Conservation (phyloP, 176 grass and related monocot species). For the Calamus simplicifolius region DNA sequence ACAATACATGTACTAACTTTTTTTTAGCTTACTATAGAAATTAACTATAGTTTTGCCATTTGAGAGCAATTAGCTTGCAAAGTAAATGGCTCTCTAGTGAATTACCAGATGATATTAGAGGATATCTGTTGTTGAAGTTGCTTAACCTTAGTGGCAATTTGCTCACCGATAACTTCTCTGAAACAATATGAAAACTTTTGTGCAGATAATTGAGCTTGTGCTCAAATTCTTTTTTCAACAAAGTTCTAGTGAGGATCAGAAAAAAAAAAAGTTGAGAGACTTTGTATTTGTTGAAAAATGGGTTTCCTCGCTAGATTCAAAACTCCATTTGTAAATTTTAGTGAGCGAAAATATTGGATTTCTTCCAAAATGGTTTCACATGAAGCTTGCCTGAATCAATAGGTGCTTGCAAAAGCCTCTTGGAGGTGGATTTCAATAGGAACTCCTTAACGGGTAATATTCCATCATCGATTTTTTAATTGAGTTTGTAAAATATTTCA, state of each 20-base stretch:
- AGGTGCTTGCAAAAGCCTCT: conserved; percentile 42
- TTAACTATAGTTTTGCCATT: too few relatives aligned
- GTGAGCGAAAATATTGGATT: conserved; percentile 8
- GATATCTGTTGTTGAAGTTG: too few relatives aligned
- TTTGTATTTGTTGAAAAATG: conserved; percentile 66
- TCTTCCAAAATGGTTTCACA: neutral
- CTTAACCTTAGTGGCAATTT: conserved; percentile 63
- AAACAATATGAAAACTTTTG: conserved; percentile 33
- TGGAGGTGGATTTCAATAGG: conserved; percentile 53
- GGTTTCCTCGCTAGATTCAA: conserved; percentile 51
- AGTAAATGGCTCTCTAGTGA: too few relatives aligned
- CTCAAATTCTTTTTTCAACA: conserved; percentile 51
- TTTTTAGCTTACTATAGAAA: too few relatives aligned
- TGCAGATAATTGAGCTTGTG: conserved; percentile 7
- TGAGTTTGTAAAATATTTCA: conserved; percentile 46
- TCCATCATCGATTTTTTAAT: conserved; percentile 70
- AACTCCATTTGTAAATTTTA: conserved; percentile 1
- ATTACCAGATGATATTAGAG: neutral
- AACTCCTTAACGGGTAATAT: conserved; percentile 68
- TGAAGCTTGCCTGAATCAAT: conserved; percentile 25
- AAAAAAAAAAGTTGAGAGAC: conserved; percentile 56
- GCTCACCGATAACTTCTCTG: conserved; percentile 48
- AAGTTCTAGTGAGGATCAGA: conserved; percentile 67
- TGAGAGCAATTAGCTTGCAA: too few relatives aligned
- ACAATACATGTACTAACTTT: too few relatives aligned